Evolutionary conservation across 257 asterid species (phyloP).

Genomic region (Linderniella brevidens): DNA sequence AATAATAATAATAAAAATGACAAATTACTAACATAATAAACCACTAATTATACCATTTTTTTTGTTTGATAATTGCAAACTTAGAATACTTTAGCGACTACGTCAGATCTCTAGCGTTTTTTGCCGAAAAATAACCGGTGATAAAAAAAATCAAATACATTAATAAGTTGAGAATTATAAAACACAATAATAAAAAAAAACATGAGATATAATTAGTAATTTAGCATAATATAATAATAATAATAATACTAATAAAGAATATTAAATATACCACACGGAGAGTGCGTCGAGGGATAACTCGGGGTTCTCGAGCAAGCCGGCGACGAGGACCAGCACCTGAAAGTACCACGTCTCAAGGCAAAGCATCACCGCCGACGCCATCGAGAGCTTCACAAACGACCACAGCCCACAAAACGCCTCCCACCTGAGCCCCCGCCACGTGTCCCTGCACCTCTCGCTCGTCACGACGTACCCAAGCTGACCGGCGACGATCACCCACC

Average conservation of each 20-base stretch:
- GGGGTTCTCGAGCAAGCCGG: constrained; percentile 35
- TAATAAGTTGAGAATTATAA: too few species aligned
- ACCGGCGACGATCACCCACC: constrained; percentile 38
- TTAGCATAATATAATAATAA: too few species aligned
- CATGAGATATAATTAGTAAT: too few species aligned
- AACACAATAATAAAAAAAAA: too few species aligned
- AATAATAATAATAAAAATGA: background rate
- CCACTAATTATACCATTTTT: too few species aligned
- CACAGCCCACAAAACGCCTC: constrained; percentile 34
- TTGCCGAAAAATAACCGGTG: too few species aligned
- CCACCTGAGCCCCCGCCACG: constrained; percentile 42
- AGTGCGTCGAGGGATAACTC: constrained; percentile 34
- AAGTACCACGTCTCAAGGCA: constrained; percentile 58
- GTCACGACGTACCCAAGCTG: constrained; percentile 23
- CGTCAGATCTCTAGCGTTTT: too few species aligned
- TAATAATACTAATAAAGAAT: too few species aligned
- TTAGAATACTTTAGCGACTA: too few species aligned
- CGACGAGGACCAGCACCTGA: constrained; percentile 31
- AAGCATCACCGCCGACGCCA: constrained; percentile 48
- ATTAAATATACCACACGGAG: constrained; percentile 21
- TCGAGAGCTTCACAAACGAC: constrained; percentile 37
- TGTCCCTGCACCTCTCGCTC: constrained; percentile 25
- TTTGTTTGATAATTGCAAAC: too few species aligned
- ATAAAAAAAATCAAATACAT: too few species aligned
- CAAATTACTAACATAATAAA: background rate